These are phyloP conservation scores for Pleochaeta shiraiana DNA, from an alignment of 2,329 filamentous ascomycete species.

Conservation along the genomic window DNA sequence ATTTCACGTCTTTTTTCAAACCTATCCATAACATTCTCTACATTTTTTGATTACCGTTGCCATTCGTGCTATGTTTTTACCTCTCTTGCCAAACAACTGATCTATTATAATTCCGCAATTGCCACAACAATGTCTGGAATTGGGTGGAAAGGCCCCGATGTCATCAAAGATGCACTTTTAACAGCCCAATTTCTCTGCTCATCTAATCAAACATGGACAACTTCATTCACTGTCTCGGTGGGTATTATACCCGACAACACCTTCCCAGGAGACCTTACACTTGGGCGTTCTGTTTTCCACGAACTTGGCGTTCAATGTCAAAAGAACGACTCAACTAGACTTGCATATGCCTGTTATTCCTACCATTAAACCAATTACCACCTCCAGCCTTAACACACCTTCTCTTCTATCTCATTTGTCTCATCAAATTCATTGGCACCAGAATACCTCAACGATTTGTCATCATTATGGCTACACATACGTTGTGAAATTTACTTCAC, in stretches of 20 bases:
- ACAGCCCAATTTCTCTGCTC: neutral
- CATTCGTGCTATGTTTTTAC: neutral
- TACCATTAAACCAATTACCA: neutral
- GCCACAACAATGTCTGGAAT: neutral
- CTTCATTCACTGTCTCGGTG: neutral
- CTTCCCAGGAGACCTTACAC: neutral
- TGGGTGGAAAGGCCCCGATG: neutral
- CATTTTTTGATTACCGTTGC: neutral
- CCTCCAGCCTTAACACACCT: neutral
- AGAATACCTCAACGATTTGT: neutral
- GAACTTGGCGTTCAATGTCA: neutral
- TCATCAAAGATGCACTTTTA: neutral
- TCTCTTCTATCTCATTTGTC: neutral
- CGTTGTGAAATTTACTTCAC: neutral
- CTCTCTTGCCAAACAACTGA: neutral
- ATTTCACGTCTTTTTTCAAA: neutral
- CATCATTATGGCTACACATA: neutral
- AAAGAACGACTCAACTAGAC: neutral
- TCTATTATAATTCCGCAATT: neutral
- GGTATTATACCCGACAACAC: neutral
- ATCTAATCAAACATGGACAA: neutral
- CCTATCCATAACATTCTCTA: neutral
- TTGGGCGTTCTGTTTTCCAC: neutral
- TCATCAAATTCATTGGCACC: neutral
- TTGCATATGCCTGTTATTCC: neutral